Conservation (phyloP, 2,329 filamentous ascomycete species). For the Beauveria scarabaeidicola region DNA sequence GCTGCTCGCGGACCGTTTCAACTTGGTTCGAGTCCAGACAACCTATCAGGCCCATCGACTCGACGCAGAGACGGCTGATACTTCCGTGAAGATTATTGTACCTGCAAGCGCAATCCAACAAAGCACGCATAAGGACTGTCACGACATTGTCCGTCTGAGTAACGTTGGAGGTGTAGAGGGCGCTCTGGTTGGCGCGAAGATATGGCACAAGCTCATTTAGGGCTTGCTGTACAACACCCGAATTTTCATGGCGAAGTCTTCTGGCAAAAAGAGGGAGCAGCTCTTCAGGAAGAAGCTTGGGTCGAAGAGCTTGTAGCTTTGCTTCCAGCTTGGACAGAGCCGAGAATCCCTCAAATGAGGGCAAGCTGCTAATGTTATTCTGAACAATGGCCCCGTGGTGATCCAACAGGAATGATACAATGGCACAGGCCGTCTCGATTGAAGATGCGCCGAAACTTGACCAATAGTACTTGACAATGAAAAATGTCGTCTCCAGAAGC, state of each 20-base stretch:
- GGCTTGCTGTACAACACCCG: constrained; percentile 74
- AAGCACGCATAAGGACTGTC: constrained; percentile 59
- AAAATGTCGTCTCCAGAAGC: constrained; percentile 82
- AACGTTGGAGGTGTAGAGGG: constrained; percentile 69
- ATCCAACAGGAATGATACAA: constrained; percentile 59
- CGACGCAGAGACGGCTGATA: constrained; percentile 66
- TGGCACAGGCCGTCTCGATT: constrained; percentile 48
- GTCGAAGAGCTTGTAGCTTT: constrained; percentile 58
- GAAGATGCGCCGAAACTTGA: constrained; percentile 51
- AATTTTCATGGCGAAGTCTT: constrained; percentile 74
- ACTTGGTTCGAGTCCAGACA: constrained; percentile 87
- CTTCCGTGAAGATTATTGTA: constrained; percentile 61
- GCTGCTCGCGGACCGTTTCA: constrained; percentile 68
- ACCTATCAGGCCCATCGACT: constrained; percentile 80
- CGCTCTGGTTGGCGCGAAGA: constrained; percentile 63
- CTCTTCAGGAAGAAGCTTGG: constrained; percentile 36
- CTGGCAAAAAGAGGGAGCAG: constrained; percentile 62
- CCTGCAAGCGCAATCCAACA: constrained; percentile 78
- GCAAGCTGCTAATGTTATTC: constrained; percentile 64
- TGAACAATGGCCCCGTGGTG: constrained; percentile 52
- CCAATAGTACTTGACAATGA: constrained; percentile 81
- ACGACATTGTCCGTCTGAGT: constrained; percentile 75
- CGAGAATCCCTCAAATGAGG: constrained; percentile 64
- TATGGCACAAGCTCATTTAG: constrained; percentile 69
- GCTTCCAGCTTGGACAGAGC: constrained; percentile 60